phyloP scores from a whole-genome alignment of 108 stramenopile species.

The Fragilaria radians region DNA sequence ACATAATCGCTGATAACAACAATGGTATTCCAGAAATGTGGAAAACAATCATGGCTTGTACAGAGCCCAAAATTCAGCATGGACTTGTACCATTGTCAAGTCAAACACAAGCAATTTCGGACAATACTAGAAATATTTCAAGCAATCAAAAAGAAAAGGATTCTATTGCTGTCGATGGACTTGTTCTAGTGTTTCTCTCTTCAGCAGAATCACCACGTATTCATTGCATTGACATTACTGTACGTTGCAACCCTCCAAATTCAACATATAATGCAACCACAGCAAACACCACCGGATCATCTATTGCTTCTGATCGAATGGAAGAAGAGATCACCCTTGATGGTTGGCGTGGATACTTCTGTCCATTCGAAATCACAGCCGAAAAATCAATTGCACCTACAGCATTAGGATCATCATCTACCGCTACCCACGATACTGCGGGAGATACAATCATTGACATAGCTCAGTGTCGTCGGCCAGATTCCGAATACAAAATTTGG shows the following conservation, averaged over 20 bases:
- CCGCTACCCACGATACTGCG: not conserved
- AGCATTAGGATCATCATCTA: not conserved
- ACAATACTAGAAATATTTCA: not conserved
- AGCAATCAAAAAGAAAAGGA: no score
- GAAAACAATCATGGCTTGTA: conserved; percentile 6
- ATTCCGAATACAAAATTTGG: not conserved
- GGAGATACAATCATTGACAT: not conserved
- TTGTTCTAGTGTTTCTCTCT: conserved; percentile 64
- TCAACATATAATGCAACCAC: not conserved
- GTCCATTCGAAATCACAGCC: conserved; percentile 37
- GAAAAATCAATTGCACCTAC: not conserved
- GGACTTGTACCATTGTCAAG: conserved; percentile 20
- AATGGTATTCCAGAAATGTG: conserved; percentile 7
- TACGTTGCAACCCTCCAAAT: conserved; percentile 60
- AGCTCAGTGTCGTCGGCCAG: not conserved
- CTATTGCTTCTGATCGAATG: not conserved
- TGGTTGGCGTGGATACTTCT: conserved; percentile 82
- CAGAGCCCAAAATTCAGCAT: not conserved
- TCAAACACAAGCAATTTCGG: conserved; percentile 8
- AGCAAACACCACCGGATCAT: not conserved
- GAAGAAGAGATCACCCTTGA: conserved; percentile 67
- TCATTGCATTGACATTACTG: conserved; percentile 75
- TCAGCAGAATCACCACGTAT: conserved; percentile 54
- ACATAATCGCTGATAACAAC: not conserved
- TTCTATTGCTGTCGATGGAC: conserved; percentile 38